Percentiles rank a stretch among this genome's conserved stretches.
These are phyloP conservation scores for Penicillium steckii DNA, from an alignment of 495 filamentous ascomycete species.

Conservation along the genomic window DNA sequence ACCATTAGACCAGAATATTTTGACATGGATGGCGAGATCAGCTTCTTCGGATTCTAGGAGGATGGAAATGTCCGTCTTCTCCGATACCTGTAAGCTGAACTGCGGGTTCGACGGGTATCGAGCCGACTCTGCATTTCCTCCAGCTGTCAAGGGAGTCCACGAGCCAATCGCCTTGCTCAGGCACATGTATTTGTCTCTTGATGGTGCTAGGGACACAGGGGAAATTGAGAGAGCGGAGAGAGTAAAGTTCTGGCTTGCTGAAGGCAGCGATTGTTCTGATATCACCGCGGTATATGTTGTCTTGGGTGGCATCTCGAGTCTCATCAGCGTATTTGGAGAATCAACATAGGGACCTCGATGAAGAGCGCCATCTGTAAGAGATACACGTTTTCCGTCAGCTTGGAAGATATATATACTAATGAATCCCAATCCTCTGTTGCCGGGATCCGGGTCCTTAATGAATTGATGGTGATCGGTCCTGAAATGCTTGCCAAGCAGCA, in stretches of 20 bases:
- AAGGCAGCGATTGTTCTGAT: conserved; percentile 72
- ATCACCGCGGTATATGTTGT: conserved; percentile 74
- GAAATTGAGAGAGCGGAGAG: conserved; percentile 72
- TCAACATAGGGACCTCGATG: conserved; percentile 83
- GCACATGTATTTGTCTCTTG: conserved; percentile 57
- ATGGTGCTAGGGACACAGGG: conserved; percentile 57
- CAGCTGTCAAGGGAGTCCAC: conserved; percentile 79
- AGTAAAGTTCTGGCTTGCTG: conserved; percentile 73
- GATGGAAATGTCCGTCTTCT: conserved; percentile 60
- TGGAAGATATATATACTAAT: conserved; percentile 84
- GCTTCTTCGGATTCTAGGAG: conserved; percentile 72
- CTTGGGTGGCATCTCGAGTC: conserved; percentile 59
- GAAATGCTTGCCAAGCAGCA: conserved; percentile 85
- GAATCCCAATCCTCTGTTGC: conserved; percentile 59
- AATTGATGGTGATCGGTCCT: conserved; percentile 29
- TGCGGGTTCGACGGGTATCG: conserved; percentile 84
- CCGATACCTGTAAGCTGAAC: conserved; percentile 62
- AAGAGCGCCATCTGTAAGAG: conserved; percentile 63
- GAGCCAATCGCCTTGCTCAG: conserved; percentile 51
- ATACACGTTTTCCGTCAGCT: conserved; percentile 68
- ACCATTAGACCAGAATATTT: conserved; percentile 74
- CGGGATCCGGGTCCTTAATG: conserved; percentile 25
- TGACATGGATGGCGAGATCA: conserved; percentile 74
- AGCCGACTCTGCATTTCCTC: conserved; percentile 75
- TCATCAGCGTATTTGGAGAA: conserved; percentile 85